A percentile compares a stretch with the other conserved stretches of the same genome.
Conservation (phyloP, 2,329 filamentous ascomycete genomes). For the Zymoseptoria tritici region DNA sequence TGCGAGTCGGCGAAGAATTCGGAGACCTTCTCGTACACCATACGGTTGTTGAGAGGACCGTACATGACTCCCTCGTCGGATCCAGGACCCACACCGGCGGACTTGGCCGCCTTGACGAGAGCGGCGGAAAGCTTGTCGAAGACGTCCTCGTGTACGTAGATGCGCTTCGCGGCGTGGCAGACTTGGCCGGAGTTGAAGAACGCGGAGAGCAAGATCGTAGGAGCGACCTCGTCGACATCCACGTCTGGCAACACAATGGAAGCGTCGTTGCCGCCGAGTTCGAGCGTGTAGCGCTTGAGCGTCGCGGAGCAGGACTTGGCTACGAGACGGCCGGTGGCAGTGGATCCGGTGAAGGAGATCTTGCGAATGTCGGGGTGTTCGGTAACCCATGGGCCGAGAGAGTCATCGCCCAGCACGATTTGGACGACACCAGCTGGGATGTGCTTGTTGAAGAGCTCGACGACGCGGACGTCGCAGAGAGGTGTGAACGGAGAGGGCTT, state of each 20-base stretch:
- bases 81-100: slow-evolving; percentile 67
- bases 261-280: slow-evolving; percentile 88
- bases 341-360: slow-evolving; percentile 87
- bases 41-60: slow-evolving; percentile 47
- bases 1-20: slow-evolving; percentile 64
- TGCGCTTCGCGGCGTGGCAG: slow-evolving; percentile 82
- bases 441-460: slow-evolving; percentile 67
- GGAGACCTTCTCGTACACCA: slow-evolving; percentile 77
- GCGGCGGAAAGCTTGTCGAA: slow-evolving; percentile 74
- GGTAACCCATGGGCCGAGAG: slow-evolving; percentile 32
- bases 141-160: slow-evolving; percentile 82
- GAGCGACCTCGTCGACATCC: slow-evolving; percentile 78
- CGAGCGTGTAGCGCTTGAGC: slow-evolving; percentile 57
- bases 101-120: slow-evolving; percentile 72
- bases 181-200: slow-evolving; percentile 97
- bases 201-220: slow-evolving; percentile 83
- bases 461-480: slow-evolving; percentile 51
- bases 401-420: slow-evolving; percentile 80
- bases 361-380: slow-evolving; percentile 68
- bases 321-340: slow-evolving; percentile 74
- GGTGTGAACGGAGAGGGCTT: slow-evolving; percentile 93
- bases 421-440: slow-evolving; percentile 75
- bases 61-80: slow-evolving; percentile 37
- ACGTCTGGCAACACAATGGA: slow-evolving; percentile 80
- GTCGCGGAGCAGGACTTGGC: slow-evolving; percentile 64